These are phyloP conservation scores for Hypoxylon crocopeplum DNA, from an alignment of 495 filamentous ascomycete species.

Conservation along the genomic window DNA sequence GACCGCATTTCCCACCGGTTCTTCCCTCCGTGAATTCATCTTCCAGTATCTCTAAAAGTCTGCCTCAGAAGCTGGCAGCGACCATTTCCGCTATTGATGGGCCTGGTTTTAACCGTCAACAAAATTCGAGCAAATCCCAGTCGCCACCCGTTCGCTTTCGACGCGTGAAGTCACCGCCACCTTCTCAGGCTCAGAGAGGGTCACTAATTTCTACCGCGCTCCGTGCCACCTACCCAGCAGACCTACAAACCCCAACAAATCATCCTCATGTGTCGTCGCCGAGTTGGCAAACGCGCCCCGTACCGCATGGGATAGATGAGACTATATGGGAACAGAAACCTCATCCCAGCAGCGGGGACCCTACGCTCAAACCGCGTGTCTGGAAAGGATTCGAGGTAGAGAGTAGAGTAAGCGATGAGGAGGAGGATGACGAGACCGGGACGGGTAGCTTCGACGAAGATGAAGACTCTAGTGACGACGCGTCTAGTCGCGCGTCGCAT, in stretches of 20 bases:
- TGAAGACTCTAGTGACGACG: slow-evolving; percentile 15
- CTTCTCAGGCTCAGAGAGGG: slow-evolving; percentile 12
- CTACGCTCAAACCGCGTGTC: background rate
- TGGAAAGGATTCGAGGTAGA: slow-evolving; percentile 17
- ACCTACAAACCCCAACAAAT: slow-evolving; percentile 5
- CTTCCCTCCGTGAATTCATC: slow-evolving; percentile 34
- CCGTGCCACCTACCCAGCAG: slow-evolving; percentile 8
- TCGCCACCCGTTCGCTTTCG: slow-evolving; percentile 27
- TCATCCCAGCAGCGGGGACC: background rate
- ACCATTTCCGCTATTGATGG: slow-evolving; percentile 33
- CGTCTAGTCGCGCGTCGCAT: slow-evolving; percentile 16
- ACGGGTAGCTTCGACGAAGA: slow-evolving; percentile 3
- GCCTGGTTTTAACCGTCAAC: slow-evolving; percentile 1
- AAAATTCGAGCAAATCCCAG: slow-evolving; percentile 28
- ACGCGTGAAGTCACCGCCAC: slow-evolving; percentile 33
- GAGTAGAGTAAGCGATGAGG: slow-evolving; percentile 21
- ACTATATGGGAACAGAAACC: slow-evolving; percentile 1
- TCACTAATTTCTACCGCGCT: slow-evolving; percentile 33
- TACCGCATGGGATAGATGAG: slow-evolving; percentile 16
- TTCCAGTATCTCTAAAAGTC: slow-evolving; percentile 34
- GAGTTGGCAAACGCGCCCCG: slow-evolving; percentile 4
- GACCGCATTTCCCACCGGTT: slow-evolving; percentile 33
- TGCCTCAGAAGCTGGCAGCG: slow-evolving; percentile 33
- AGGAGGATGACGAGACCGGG: slow-evolving; percentile 11
- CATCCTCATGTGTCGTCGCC: slow-evolving; percentile 3